Evolutionary conservation across 371 early-diverging fungal genomes (phyloP).

Genomic region (Rhizomucor miehei): DNA sequence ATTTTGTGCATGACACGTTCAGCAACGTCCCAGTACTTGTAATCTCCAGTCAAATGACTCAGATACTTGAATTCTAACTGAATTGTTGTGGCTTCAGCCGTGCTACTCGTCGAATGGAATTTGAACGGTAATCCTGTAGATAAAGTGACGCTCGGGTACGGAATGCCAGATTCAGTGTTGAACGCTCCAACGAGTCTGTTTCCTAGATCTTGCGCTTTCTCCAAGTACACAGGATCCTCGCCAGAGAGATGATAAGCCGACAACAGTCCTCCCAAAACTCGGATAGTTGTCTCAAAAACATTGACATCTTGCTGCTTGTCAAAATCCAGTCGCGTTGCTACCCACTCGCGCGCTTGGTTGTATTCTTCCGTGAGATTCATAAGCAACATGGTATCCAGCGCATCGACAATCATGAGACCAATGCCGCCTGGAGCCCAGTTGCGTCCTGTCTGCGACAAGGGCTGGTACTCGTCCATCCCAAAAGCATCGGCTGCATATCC

Average conservation of each 20-base stretch:
- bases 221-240: constrained; percentile 61
- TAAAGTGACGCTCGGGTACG: constrained; percentile 70
- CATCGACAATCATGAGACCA: constrained; percentile 81
- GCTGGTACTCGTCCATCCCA: constrained; percentile 84
- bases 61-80: constrained; percentile 89
- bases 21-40: constrained; percentile 67
- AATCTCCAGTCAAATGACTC: constrained; percentile 69
- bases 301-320: constrained; percentile 73
- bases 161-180: constrained; percentile 70
- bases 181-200: constrained; percentile 79
- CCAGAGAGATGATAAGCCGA: constrained; percentile 77
- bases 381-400: constrained; percentile 81
- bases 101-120: constrained; percentile 54
- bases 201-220: constrained; percentile 77
- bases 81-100: constrained; percentile 86
- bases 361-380: constrained; percentile 81
- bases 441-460: constrained; percentile 52
- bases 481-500: constrained; percentile 78
- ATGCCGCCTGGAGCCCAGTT: constrained; percentile 61
- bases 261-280: constrained; percentile 87
- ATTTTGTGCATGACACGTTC: constrained; percentile 67
- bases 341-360: constrained; percentile 63
- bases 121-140: constrained; percentile 28
- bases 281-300: constrained; percentile 93
- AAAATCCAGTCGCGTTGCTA: constrained; percentile 56